Evolutionary conservation across 352 stramenopile species (phyloP), one percentile per base, ranked within the genome.

Genomic region (Phytophthora pisi): DNA sequence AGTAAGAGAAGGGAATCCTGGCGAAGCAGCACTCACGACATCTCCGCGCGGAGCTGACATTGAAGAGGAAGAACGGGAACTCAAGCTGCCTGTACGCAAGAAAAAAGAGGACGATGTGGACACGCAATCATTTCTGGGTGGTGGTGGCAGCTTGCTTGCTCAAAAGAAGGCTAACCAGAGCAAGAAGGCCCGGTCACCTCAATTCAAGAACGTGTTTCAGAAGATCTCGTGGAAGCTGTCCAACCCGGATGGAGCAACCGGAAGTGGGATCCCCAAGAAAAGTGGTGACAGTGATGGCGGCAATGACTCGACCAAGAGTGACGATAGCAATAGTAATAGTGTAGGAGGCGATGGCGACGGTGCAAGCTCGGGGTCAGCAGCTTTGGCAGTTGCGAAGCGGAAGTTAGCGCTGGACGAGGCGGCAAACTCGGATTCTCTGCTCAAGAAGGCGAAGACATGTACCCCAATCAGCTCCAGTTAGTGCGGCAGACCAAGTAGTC

Each of bases 131-230:
- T 93, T 93, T 51, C 70, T 93, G 20, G 67, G 72, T n/a, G 78
- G 68, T n/a, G 78, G 68, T 36, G 75, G 73, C 9, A 73, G 63
- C 4, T 58, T 83, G 20, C 60, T 80, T 15, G 66, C 71, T 47
- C 71, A 76, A 20, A 86, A 84, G 45, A 91, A 86, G 55, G 58
- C 76, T 40, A 78, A 72, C 11, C 50, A 74, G 31, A 79, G 77
- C 26, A 79, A 72, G 60, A 81, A 78, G 26, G 55, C 50, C 47
- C 60, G 64, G 46, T 92, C 81, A 16, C 84, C 84, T 4, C 79
- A 90, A 45, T 81, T 85, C 51, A 93, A 93, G 69, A 88, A 72
- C 61, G 86, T 93, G 71, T 91, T 93, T 59, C 74, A 91, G 72
- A 87, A 88, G 51, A 91, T 91, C 51, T 87, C 85, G 23, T 91